Conservation (phyloP, 495 filamentous ascomycete genomes). For the Penicillium argentinense region DNA sequence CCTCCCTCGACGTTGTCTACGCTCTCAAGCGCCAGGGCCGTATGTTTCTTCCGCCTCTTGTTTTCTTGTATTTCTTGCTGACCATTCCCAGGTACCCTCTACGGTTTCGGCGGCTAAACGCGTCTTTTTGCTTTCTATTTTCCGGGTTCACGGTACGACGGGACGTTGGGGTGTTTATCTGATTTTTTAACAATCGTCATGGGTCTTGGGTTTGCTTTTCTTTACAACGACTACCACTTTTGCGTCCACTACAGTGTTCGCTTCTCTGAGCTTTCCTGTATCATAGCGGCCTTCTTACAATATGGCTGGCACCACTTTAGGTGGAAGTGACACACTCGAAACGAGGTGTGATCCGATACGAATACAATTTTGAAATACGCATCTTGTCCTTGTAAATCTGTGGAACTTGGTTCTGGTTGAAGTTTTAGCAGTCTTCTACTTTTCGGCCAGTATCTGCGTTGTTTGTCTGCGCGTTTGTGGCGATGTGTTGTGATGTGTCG, state of each 20-base stretch:
- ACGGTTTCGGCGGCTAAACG: slow-evolving; percentile 98
- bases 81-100: slow-evolving; percentile 64
- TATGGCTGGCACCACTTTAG: slow-evolving; percentile 42
- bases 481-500: too few species aligned
- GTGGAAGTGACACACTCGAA: slow-evolving; percentile 27
- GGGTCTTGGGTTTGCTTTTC: slow-evolving; percentile 52
- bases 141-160: slow-evolving; percentile 50
- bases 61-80: slow-evolving; percentile 21
- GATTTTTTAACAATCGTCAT: slow-evolving; percentile 47
- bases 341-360: slow-evolving; percentile 37
- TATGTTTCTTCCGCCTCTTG: slow-evolving; percentile 31
- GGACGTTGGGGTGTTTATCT: slow-evolving; percentile 55
- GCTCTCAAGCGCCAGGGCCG: slow-evolving; percentile 96
- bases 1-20: slow-evolving; percentile 95
- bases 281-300: slow-evolving; percentile 48
- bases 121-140: slow-evolving; percentile 35
- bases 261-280: slow-evolving; percentile 46
- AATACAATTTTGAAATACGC: slow-evolving; percentile 41
- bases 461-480: not conserved
- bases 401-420: slow-evolving; percentile 1
- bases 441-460: not conserved
- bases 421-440: too few species aligned
- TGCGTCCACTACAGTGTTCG: slow-evolving; percentile 48
- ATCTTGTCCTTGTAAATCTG: not conserved
- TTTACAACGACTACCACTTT: slow-evolving; percentile 43